Percentiles rank a stretch among this genome's conserved stretches.
These are phyloP conservation scores for Fusarium pilosicola DNA, from an alignment of 2,329 filamentous ascomycete genomes.

Conservation along the genomic window DNA sequence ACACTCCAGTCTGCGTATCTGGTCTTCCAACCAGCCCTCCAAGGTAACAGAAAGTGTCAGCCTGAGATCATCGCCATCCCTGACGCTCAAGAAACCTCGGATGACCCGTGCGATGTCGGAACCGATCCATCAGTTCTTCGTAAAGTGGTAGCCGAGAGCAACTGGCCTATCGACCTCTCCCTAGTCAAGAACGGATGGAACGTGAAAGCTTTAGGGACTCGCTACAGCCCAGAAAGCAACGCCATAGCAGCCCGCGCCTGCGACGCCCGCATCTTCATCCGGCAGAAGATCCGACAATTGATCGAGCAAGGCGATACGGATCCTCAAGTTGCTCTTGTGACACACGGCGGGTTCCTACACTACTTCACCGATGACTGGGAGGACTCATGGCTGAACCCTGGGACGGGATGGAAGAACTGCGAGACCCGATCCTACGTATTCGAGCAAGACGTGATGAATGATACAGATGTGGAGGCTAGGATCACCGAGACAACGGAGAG, in stretches of 20 bases:
- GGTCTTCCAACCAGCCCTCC: neutral
- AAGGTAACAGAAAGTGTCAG: neutral
- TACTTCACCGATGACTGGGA: neutral
- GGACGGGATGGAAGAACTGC: neutral
- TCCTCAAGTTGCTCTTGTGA: neutral
- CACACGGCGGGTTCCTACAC: neutral
- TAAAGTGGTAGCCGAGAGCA: accelerated
- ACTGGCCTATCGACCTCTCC: neutral
- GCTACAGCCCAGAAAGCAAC: neutral
- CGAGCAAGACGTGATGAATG: neutral
- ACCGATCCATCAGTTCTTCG: neutral
- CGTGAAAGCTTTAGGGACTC: neutral
- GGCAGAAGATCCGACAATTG: neutral
- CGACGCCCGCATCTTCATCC: neutral
- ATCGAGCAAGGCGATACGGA: neutral
- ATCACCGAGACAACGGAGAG: neutral
- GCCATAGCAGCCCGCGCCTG: neutral
- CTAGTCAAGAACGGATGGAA: neutral
- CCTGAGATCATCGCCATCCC: neutral
- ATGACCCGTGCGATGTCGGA: neutral
- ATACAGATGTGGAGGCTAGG: neutral
- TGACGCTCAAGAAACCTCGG: neutral
- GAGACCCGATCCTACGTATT: neutral
- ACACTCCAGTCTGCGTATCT: neutral
- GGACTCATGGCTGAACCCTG: neutral